Conservation (phyloP, 441 rosid species). For the Adansonia gregorii region DNA sequence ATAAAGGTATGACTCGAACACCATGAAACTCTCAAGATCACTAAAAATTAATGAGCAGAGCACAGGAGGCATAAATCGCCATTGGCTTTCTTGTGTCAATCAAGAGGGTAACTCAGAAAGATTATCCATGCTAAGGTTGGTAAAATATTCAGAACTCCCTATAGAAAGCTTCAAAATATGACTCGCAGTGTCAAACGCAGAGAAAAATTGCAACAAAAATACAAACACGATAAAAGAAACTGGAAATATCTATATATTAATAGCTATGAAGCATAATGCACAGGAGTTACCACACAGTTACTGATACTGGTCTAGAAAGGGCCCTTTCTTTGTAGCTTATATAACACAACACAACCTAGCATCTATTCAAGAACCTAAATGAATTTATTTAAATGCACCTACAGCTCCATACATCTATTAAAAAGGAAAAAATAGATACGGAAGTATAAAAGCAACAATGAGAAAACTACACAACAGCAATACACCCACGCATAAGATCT, state of each 20-base stretch:
- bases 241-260: not conserved
- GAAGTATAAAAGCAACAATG: not conserved
- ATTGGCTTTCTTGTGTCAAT: not conserved
- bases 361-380: not conserved
- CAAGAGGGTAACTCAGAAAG: not conserved
- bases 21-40: slow-evolving; percentile 5
- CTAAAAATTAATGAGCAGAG: not conserved
- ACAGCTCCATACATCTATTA: not conserved
- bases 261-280: not conserved
- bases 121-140: not conserved
- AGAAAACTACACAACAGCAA: not conserved
- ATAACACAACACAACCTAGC: not conserved
- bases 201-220: not conserved
- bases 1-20: not conserved
- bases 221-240: not conserved
- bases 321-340: not conserved
- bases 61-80: not conserved
- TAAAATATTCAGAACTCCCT: not conserved
- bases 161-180: not conserved
- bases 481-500: not conserved
- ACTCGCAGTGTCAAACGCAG: not conserved
- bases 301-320: not conserved
- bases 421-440: not conserved
- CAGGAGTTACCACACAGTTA: not conserved
- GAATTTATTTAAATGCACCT: not conserved